Evolutionary conservation across 768 basidiomycete species (phyloP), one percentile per base, ranked within the genome.

Genomic region (Coprinellus micaceus): DNA sequence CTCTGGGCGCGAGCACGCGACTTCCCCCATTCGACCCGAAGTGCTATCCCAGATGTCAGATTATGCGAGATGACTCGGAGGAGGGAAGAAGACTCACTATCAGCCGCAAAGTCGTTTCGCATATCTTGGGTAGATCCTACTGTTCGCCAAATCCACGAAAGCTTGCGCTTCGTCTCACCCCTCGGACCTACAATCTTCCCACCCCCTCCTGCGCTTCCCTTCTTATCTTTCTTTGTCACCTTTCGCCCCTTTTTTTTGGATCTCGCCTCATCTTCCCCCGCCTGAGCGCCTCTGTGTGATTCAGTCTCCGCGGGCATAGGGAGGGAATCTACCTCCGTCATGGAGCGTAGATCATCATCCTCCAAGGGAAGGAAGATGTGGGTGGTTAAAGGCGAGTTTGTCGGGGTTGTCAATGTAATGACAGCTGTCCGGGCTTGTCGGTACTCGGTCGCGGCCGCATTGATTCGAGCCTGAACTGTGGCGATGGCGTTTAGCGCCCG

Each of bases 141-240:
- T 21, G 12, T 11, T 10, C 24, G 46, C 64, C 61, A 61, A 21
- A 65, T 63, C 64, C 64, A 65, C 9, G 64, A 65, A 1, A 65
- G 48, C 1, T 47, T 58, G 13, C 56, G 36, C 21, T 57, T 19
- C 0, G 64, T 65, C 28, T 63, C 59, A 1, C 60, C 61, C n/a
- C 25, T 37, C 17, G 36, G 36, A n/a, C n/a, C n/a, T n/a, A n/a
- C n/a, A n/a, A n/a, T n/a, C n/a, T n/a, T n/a, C n/a, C n/a, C n/a
- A n/a, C n/a, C n/a, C n/a, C n/a, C n/a, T n/a, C n/a, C n/a, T n/a
- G n/a, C n/a, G n/a, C n/a, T n/a, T n/a, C n/a, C n/a, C n/a, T n/a
- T n/a, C n/a, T n/a, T n/a, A n/a, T n/a, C n/a, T n/a, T n/a, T n/a
- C n/a, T n/a, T n/a, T n/a, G n/a, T n/a, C n/a, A n/a, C n/a, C n/a